Percentiles rank a stretch among this genome's conserved stretches.
These are phyloP conservation scores for Cercospora citrullina DNA, from an alignment of 2,329 filamentous ascomycete species.

Conservation along the genomic window DNA sequence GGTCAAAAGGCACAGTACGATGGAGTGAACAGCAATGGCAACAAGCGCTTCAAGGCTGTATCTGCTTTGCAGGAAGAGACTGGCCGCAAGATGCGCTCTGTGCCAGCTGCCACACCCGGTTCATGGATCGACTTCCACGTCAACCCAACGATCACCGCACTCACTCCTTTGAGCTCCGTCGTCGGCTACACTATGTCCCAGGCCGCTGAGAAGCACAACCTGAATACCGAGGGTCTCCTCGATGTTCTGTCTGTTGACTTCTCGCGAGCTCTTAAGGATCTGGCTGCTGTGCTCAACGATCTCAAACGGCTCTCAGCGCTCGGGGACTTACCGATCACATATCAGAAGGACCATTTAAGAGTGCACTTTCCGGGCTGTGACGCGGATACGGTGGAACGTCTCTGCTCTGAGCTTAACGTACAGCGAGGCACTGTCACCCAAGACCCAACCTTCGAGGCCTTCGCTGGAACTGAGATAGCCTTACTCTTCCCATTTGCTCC, in stretches of 20 bases:
- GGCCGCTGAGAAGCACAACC: constrained; percentile 48
- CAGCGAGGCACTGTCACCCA: constrained; percentile 75
- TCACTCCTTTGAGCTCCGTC: constrained; percentile 68
- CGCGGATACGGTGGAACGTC: constrained; percentile 71
- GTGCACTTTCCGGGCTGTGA: constrained; percentile 93
- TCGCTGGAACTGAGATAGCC: constrained; percentile 69
- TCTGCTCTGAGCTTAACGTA: constrained; percentile 87
- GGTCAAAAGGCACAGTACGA: constrained; percentile 88
- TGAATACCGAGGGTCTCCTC: constrained; percentile 81
- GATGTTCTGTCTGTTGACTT: constrained; percentile 87
- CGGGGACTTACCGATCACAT: constrained; percentile 78
- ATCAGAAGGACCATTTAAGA: constrained; percentile 69
- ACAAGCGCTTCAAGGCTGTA: constrained; percentile 78
- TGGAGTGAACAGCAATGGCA: constrained; percentile 68
- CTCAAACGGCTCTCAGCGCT: constrained; percentile 73
- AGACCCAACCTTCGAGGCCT: constrained; percentile 71
- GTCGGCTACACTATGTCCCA: constrained; percentile 50
- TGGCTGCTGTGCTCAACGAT: constrained; percentile 76
- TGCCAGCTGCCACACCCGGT: constrained; percentile 63
- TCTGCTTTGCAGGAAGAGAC: constrained; percentile 72
- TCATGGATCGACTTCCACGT: constrained; percentile 86
- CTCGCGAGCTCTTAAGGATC: constrained; percentile 78
- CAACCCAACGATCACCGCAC: constrained; percentile 84
- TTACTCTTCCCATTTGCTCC: constrained; percentile 86
- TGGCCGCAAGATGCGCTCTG: constrained; percentile 63